Conservation (phyloP, 345 rosid species). For the Corymbia maculata region DNA sequence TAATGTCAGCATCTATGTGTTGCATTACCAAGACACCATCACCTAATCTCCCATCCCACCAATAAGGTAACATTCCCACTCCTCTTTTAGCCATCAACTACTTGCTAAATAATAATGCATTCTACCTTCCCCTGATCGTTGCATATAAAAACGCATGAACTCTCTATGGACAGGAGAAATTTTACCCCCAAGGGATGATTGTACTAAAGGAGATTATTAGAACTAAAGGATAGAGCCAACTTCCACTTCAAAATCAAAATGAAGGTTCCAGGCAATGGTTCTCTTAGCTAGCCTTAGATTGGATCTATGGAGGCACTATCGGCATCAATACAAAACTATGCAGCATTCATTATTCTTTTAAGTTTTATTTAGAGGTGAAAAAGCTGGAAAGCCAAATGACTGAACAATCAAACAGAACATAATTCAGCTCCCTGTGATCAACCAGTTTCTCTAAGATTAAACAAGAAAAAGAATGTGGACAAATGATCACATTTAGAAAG, state of each 20-base stretch:
- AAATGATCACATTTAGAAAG: not conserved
- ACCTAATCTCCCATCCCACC: not conserved
- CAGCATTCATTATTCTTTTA: not conserved
- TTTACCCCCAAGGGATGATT: not conserved
- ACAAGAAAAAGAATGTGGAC: not conserved
- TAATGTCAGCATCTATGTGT: not conserved
- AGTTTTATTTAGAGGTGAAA: not conserved
- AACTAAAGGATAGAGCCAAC: not conserved
- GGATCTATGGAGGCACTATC: not conserved
- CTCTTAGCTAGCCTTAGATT: not conserved
- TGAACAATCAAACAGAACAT: not conserved
- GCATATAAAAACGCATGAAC: not conserved
- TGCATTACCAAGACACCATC: not conserved
- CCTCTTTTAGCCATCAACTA: not conserved
- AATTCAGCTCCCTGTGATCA: not conserved
- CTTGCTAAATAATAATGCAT: not conserved
- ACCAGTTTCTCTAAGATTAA: not conserved
- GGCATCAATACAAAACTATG: not conserved
- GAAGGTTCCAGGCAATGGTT: not conserved
- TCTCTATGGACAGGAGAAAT: not conserved
- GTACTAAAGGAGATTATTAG: not conserved
- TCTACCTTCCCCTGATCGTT: not conserved
- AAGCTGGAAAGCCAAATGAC: not conserved
- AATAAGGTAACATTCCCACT: not conserved
- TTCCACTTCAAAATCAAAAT: not conserved